phyloP scores from a whole-genome alignment of 345 rosid genomes.

The Populus deltoides region DNA sequence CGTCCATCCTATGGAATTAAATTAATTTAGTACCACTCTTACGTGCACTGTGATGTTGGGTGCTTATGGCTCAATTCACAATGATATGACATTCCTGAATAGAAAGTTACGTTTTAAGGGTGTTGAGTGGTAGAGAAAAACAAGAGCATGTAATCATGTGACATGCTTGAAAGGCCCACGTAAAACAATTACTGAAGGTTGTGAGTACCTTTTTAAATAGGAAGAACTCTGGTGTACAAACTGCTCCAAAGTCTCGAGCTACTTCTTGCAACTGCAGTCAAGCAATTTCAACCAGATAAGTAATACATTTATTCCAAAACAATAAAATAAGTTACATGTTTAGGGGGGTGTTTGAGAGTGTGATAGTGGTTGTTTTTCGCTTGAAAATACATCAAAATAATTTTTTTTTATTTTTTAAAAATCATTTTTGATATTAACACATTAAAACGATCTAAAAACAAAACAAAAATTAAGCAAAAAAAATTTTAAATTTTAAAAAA shows the following conservation, averaged over 20 bases:
- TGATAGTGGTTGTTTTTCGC: too few species aligned
- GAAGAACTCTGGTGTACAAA: constrained; percentile 88
- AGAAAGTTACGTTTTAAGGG: neutral
- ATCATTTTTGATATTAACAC: too few species aligned
- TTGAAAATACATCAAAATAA: too few species aligned
- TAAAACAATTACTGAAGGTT: neutral
- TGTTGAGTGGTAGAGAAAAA: too few species aligned
- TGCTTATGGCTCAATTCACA: neutral
- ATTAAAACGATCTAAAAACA: too few species aligned
- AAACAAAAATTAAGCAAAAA: too few species aligned
- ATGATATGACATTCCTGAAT: neutral
- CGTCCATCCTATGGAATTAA: constrained; percentile 60
- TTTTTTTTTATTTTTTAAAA: too few species aligned
- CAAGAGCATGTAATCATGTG: neutral
- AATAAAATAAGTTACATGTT: neutral
- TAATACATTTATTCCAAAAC: neutral
- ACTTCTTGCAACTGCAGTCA: constrained; percentile 70
- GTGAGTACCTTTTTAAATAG: constrained; percentile 67
- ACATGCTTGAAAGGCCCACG: neutral
- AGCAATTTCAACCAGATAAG: neutral
- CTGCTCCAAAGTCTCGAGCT: constrained; percentile 74
- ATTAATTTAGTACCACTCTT: neutral
- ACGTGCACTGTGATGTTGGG: neutral
- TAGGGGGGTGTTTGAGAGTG: too few species aligned
- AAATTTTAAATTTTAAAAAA: too few species aligned